Base-by-base conservation (phyloP, 1,139 yeast genomes). In the Scheffersomyces parashehatae region DNA sequence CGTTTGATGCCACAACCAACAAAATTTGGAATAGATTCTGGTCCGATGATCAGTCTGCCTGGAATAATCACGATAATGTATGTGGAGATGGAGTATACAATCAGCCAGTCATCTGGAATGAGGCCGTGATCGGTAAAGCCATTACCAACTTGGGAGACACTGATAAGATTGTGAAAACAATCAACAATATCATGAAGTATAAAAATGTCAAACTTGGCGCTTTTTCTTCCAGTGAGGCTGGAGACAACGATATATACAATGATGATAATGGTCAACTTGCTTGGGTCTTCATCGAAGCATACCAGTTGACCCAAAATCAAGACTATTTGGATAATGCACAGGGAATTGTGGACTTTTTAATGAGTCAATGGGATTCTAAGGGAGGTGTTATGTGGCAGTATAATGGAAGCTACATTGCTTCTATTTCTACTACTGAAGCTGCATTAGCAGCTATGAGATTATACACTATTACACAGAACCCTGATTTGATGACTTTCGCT, bases 261-360 rank as follows among this genome's bases (percentile, higher is more conserved):
- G 75, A 69, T 47, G 75, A 69, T 47, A 59, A 67, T 50, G 61
- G 68, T 3, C 75, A 69, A 46, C 50, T 66, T 0, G 55, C 58
- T 2, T 69, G 72, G 71, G 69, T 63, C 1, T 64, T 56, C 34
- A 39, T 58, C 3, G 62, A 60, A 12, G 72, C 68, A 4, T 62
- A 54, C 40, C 37, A 47, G 11, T 37, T 48, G 10, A 59, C 63
- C 3, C 40, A 45, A 2, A 50, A 56, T 26, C 28, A 41, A 7
- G 36, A 45, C 10, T 53, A 53, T 38, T 54, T 60, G 32, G 43
- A 42, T 3, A 49, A 54, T 7, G 67, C 67, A 3, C 35, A 46
- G 11, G 42, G 43, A 10, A 37, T 62, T 15, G 43, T 58, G 43
- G 44, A 49, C 4, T 56, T 55, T 39, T 36, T 58, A 37, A 43